Percentiles rank a stretch among this genome's conserved stretches.
Evolutionary conservation across 805 yeast species (phyloP).

Genomic region (Komagataella pseudopastoris): DNA sequence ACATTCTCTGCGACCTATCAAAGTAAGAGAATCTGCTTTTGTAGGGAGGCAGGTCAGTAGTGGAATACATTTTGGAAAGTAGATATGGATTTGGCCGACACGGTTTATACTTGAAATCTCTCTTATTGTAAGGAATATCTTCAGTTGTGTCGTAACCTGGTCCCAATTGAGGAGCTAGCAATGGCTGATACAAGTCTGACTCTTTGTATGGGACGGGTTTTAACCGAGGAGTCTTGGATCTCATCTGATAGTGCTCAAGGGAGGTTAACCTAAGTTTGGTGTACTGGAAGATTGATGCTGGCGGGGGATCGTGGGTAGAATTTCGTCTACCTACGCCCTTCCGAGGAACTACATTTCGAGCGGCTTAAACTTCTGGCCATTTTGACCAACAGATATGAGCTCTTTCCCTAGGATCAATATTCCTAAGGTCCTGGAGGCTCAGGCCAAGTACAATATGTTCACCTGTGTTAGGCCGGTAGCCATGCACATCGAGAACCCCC

Average conservation of each 20-base stretch:
- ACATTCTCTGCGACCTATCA: slow-evolving; percentile 55
- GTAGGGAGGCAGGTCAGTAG: slow-evolving; percentile 65
- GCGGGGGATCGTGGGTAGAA: no score
- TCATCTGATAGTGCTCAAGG: slow-evolving; percentile 3
- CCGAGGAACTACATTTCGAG: neutral
- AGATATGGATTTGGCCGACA: slow-evolving; percentile 61
- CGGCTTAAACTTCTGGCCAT: neutral
- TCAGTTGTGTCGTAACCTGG: slow-evolving; percentile 32
- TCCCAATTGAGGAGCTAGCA: neutral
- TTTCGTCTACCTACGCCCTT: no score
- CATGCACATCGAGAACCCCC: neutral
- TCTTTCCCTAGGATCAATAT: neutral
- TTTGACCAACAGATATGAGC: slow-evolving; percentile 1
- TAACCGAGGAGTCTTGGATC: slow-evolving; percentile 13
- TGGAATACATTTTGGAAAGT: slow-evolving; percentile 43
- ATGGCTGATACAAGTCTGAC: slow-evolving; percentile 12
- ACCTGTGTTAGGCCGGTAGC: neutral
- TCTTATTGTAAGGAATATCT: slow-evolving; percentile 69
- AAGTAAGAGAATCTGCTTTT: slow-evolving; percentile 42
- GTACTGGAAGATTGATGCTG: no score
- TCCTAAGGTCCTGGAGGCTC: neutral
- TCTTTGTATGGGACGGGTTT: slow-evolving; percentile 20
- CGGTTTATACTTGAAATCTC: slow-evolving; percentile 72
- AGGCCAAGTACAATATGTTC: slow-evolving; percentile 13
- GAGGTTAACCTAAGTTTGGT: neutral